Percentiles rank a stretch among this genome's conserved stretches.
Conservation (phyloP, 768 basidiomycete genomes). For the Pleurotus tuber-regium region DNA sequence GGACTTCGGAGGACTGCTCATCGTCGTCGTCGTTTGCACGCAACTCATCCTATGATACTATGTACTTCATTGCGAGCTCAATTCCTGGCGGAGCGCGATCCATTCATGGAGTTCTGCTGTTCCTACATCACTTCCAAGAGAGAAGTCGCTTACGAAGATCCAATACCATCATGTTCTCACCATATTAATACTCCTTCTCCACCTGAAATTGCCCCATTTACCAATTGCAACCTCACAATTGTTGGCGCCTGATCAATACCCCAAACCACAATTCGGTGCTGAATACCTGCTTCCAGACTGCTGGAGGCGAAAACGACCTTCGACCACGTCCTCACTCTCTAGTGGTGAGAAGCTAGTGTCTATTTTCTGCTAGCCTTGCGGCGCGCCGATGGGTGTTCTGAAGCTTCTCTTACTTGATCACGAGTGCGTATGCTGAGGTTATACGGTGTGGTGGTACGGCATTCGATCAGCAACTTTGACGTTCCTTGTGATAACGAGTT, state of each 20-base stretch:
- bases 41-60: too few species aligned
- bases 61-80: too few species aligned
- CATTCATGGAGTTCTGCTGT: too few species aligned
- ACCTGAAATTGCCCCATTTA: neutral
- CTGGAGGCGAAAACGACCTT: neutral
- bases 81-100: too few species aligned
- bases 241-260: neutral
- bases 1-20: too few species aligned
- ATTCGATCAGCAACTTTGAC: neutral
- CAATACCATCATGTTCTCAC: too few species aligned
- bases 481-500: neutral
- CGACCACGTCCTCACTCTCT: too few species aligned
- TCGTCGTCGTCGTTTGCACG: too few species aligned
- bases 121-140: too few species aligned
- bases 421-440: slow-evolving; percentile 4
- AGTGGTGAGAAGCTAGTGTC: neutral
- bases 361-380: neutral
- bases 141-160: too few species aligned
- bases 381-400: neutral
- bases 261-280: neutral
- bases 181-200: too few species aligned
- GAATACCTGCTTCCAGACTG: neutral
- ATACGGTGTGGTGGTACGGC: slow-evolving; percentile 1
- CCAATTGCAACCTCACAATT: neutral
- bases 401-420: slow-evolving; percentile 1